A percentile compares a stretch with the other conserved stretches of the same genome.
phyloP scores from a whole-genome alignment of 768 basidiomycete genomes.

The Multifurca ochricompacta region DNA sequence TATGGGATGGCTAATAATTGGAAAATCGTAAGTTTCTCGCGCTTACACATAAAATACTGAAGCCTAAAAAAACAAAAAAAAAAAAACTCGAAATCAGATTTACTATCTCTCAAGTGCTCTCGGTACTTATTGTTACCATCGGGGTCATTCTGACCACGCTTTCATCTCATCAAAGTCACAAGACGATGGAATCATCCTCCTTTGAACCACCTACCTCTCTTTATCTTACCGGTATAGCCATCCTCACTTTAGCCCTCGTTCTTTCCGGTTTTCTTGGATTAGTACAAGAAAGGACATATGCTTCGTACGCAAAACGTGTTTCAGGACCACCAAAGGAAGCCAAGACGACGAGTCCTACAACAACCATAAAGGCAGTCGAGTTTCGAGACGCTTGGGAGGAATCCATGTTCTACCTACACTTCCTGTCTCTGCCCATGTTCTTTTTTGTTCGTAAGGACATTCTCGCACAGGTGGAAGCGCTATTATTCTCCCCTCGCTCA shows the following conservation, averaged over 20 bases:
- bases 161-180: constrained; percentile 40
- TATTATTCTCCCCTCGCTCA: constrained; percentile 28
- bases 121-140: constrained; percentile 72
- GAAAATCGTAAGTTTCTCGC: constrained; percentile 51
- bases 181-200: constrained; percentile 7
- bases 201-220: constrained; percentile 26
- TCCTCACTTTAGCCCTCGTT: constrained; percentile 70
- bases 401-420: constrained; percentile 87
- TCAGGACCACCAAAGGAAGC: background rate
- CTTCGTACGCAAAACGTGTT: constrained; percentile 31
- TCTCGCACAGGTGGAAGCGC: constrained; percentile 34
- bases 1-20: constrained; percentile 60
- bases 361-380: background rate
- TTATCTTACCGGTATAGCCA: constrained; percentile 64
- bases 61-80: too few species aligned
- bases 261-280: constrained; percentile 78
- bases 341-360: constrained; percentile 16
- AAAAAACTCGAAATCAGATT: constrained; percentile 43
- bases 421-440: constrained; percentile 75
- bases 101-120: constrained; percentile 50
- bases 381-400: constrained; percentile 57
- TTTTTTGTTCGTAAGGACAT: constrained; percentile 49
- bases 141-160: constrained; percentile 79
- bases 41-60: too few species aligned
- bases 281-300: constrained; percentile 75